Evolutionary conservation across 129 eudicot species (phyloP), one percentile per base, ranked within the genome.

Genomic region (Flaveria sonorensis): DNA sequence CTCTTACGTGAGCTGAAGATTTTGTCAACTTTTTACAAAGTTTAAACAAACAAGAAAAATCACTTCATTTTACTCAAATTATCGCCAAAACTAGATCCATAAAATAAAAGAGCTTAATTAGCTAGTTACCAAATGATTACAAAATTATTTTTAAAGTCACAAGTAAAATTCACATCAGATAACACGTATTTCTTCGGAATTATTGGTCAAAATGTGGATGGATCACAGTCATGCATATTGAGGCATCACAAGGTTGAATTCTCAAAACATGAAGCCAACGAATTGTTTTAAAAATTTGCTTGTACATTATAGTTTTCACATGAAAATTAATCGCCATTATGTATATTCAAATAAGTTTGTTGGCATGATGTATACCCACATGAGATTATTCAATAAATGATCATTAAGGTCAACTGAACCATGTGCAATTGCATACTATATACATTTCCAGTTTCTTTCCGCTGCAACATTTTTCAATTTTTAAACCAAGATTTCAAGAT

Each of bases 391-490:
- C 72, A 71, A 30, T 79, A 61, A 71, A 71, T 79, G 82, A 60
- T 79, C 55, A 48, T 40, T 59, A 71, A 55, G 48, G 82, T 79
- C 82, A 79, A 79, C 81, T 78, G 42, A 70, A 42, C 82, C 82
- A 78, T 78, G 82, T 78, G 82, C 76, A 45, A 69, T 66, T 6
- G 36, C 70, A 30, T 60, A 50, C 64, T 40, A 48, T 65, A 63
- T 59, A 53, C 81, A 68, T 30, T 69, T 70, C 70, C 70, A 28
- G 63, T 43, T 69, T 77, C 71, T 57, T 70, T 45, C 82, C 63
- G 46, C 20, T 57, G 57, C 76, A 78, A 36, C 42, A 19, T 0
- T 39, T 68, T 2, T 50, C 45, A 20, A 30, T 52, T 77, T 77
- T 56, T 13, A 24, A 68, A 55, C 36, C 55, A 68, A 42, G 18